These are phyloP conservation scores for Populus deltoides DNA, from an alignment of 345 rosid species.

Conservation along the genomic window DNA sequence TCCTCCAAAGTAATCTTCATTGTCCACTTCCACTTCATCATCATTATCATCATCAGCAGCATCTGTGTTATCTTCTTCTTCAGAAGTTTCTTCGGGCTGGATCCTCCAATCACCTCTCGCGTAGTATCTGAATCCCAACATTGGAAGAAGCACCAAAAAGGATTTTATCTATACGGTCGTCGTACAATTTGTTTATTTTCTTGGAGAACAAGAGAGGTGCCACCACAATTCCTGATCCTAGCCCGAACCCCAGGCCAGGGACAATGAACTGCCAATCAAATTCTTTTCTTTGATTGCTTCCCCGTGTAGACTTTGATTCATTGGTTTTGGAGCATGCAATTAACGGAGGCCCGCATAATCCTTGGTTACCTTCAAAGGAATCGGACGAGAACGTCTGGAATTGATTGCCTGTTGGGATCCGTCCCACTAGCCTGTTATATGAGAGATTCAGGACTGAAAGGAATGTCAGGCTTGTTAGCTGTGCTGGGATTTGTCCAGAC, in stretches of 20 bases:
- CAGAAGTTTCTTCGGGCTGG: slow-evolving; percentile 25
- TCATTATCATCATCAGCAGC: slow-evolving; percentile 4
- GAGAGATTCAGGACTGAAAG: slow-evolving; percentile 24
- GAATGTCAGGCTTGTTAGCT: slow-evolving; percentile 13
- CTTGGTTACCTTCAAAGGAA: slow-evolving; percentile 14
- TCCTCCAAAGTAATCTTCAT: slow-evolving; percentile 21
- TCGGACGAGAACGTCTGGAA: not conserved
- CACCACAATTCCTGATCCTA: slow-evolving; percentile 44
- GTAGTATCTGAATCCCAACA: slow-evolving; percentile 43
- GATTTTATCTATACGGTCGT: slow-evolving; percentile 37
- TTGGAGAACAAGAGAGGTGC: slow-evolving; percentile 39
- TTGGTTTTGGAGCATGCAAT: not conserved
- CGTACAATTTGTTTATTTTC: slow-evolving; percentile 27
- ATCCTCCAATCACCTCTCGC: slow-evolving; percentile 26
- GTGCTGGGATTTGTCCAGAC: slow-evolving; percentile 15
- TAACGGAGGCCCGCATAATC: slow-evolving; percentile 12
- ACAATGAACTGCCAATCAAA: slow-evolving; percentile 47
- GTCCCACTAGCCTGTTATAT: slow-evolving; percentile 5
- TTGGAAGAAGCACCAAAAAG: slow-evolving; percentile 39
- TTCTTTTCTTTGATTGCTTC: not conserved
- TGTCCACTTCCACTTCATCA: slow-evolving; percentile 3
- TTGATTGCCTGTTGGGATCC: slow-evolving; percentile 6
- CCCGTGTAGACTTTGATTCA: not conserved
- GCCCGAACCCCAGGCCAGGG: slow-evolving; percentile 50
- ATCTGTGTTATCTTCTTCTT: slow-evolving; percentile 14